Evolutionary conservation across 106 monocot genomes (phyloP), one percentile per base, ranked within the genome.

Genomic region (Dioscorea zingiberensis): DNA sequence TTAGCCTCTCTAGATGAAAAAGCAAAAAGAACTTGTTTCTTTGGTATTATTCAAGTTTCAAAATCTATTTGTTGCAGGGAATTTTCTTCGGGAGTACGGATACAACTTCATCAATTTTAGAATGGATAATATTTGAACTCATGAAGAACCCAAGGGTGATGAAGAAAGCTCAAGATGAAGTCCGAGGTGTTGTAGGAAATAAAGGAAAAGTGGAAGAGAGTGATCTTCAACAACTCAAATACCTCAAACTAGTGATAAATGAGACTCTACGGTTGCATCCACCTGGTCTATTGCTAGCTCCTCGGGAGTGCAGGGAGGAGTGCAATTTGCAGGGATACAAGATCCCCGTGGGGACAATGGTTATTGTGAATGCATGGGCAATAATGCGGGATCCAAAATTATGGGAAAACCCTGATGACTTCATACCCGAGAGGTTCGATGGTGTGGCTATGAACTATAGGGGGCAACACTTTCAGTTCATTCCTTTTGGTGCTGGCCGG

Each of bases 401-500:
- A 8, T 82, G 82, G 82, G 24, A 77, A 48, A 45, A 44, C 9
- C 77, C 77, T 9, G 30, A 61, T 0, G 64, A 65, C 64, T 77
- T 82, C 30, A 27, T 51, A 53, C 82, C 82, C 5, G 82, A 82
- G 61, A 77, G 82, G 21, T 82, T 77, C 27, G 21, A 54, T 4
- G 54, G 17, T 18, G 49, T 13, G 17, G 29, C 21, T 25, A 5
- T 60, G 7, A 64, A 82, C 25, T 70, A 61, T 49, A 67, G 27
- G 56, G 81, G 73, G 27, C 64, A 70, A 15, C 55, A 82, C 49
- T 77, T 62, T 38, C 12, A 47, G 14, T 28, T 66, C 53, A 56
- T 82, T 3, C 77, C 82, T 1, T 77, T 82, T 59, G 77, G 77
- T 5, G 26, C 55, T 51, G 82, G 82, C 0, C 23, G 82, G 5